These are phyloP conservation scores for Colletotrichum sp. DNA, from an alignment of 2,329 filamentous ascomycete genomes.

Conservation along the genomic window DNA sequence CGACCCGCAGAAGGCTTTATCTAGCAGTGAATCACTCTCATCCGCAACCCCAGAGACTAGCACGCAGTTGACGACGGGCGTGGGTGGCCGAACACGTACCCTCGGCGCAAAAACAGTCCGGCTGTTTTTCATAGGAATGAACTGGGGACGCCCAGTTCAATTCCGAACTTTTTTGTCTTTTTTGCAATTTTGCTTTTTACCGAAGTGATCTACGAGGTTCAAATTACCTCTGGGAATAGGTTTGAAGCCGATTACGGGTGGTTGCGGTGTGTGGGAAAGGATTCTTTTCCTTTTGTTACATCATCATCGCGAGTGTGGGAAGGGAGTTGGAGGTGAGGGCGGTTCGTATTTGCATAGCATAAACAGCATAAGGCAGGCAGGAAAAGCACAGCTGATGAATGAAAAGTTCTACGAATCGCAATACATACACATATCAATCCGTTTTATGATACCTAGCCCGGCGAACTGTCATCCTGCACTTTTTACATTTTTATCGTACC, in stretches of 20 bases:
- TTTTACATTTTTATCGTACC: not conserved
- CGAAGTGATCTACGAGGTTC: rapidly evolving
- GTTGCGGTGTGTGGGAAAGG: not conserved
- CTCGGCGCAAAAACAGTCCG: not conserved
- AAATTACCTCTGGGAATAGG: rapidly evolving
- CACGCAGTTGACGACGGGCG: not conserved
- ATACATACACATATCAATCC: not conserved
- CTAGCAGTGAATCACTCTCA: not conserved
- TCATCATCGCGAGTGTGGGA: not conserved
- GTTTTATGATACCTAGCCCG: rapidly evolving
- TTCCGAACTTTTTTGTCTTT: not conserved
- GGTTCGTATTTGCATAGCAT: not conserved
- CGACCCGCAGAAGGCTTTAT: not conserved
- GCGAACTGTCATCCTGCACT: not conserved
- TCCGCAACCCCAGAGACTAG: not conserved
- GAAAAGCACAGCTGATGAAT: not conserved
- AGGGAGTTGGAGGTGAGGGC: not conserved
- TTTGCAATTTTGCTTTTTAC: not conserved
- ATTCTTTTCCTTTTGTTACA: not conserved
- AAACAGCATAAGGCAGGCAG: not conserved
- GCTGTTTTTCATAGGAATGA: not conserved
- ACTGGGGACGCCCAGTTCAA: not conserved
- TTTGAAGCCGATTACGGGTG: not conserved
- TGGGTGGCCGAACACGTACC: not conserved
- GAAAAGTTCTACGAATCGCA: not conserved